Evolutionary conservation across 1,284 basidiomycete genomes (phyloP), one percentile per base, ranked within the genome.

Genomic region (Fereydounia khargensis): DNA sequence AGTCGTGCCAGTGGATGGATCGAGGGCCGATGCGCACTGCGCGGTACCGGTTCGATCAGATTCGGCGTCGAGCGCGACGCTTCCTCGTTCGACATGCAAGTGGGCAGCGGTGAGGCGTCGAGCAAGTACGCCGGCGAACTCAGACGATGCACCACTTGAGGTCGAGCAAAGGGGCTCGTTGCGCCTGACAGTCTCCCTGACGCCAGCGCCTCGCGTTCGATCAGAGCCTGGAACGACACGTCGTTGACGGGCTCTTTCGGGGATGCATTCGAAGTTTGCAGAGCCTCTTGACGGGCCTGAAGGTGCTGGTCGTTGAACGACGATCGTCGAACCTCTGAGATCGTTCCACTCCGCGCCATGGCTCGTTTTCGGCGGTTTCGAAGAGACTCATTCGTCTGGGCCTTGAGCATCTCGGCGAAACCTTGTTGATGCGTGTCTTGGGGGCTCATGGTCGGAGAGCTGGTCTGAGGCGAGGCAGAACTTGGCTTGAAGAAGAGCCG

Each of bases 361-460:
- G 53, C 51, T 5, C 56, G 37, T 1, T 54, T 55, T 36, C 65
- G 52, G 46, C 43, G 48, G 25, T 57, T 46, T 24, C 49, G 44
- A 32, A 68, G 47, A 43, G 62, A 65, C 32, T 50, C 49, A 32
- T 42, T 25, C 22, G 63, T 68, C 42, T 65, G 62, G 16, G 44
- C 49, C 39, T 50, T 54, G 41, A 65, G 57, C 55, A 60, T 52
- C 16, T 45, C 41, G 4, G 66, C 65, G 21, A 65, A 66, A 22
- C 54, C 39, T 20, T 14, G 21, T 6, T 33, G 31, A 24, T 42
- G 16, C 34, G 30, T 38, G n/a, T n/a, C n/a, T n/a, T n/a, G n/a
- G n/a, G n/a, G n/a, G n/a, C n/a, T n/a, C n/a, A n/a, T n/a, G n/a
- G n/a, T n/a, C n/a, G n/a, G n/a, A n/a, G n/a, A n/a, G n/a, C n/a